phyloP scores from a whole-genome alignment of 768 basidiomycete species.

The Boletus rex-veris region DNA sequence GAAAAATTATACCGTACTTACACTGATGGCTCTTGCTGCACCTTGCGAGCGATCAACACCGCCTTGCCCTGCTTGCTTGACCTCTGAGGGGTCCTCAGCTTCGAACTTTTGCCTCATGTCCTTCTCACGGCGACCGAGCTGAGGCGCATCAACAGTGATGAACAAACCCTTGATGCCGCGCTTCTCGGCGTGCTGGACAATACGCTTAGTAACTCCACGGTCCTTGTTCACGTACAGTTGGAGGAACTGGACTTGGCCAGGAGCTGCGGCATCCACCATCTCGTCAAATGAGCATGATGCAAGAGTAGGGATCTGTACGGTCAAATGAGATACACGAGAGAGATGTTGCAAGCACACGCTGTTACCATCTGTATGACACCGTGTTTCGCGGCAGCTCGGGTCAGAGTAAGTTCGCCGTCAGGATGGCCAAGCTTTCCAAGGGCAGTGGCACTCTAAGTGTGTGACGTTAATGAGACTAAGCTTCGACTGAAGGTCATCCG shows the following conservation, averaged over 20 bases:
- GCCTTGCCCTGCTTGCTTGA: constrained; percentile 43
- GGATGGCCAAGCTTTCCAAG: constrained; percentile 94
- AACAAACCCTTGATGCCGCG: constrained; percentile 92
- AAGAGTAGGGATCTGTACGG: constrained; percentile 81
- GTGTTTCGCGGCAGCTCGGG: constrained; percentile 81
- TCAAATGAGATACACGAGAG: background rate
- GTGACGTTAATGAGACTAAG: constrained; percentile 6
- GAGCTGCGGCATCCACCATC: constrained; percentile 79
- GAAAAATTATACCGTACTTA: constrained; percentile 32
- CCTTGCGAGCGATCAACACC: constrained; percentile 82
- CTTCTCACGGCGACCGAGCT: constrained; percentile 90
- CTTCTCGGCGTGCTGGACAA: constrained; percentile 86
- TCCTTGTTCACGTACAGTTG: constrained; percentile 94
- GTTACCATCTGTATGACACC: constrained; percentile 70
- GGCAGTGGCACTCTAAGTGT: constrained; percentile 67
- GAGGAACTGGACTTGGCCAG: constrained; percentile 79
- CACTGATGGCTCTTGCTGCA: constrained; percentile 90
- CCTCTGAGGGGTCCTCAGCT: constrained; percentile 51
- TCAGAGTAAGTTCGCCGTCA: constrained; percentile 89
- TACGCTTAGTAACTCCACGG: constrained; percentile 74
- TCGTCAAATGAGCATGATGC: constrained; percentile 97
- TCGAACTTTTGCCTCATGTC: constrained; percentile 98
- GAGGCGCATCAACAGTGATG: constrained; percentile 97
- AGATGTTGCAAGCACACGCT: background rate
- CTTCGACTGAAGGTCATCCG: constrained; percentile 10